Percentiles rank a stretch among this genome's conserved stretches.
These are phyloP conservation scores for Diplotaxis tenuifolia DNA, from an alignment of 345 rosid species.

Conservation along the genomic window DNA sequence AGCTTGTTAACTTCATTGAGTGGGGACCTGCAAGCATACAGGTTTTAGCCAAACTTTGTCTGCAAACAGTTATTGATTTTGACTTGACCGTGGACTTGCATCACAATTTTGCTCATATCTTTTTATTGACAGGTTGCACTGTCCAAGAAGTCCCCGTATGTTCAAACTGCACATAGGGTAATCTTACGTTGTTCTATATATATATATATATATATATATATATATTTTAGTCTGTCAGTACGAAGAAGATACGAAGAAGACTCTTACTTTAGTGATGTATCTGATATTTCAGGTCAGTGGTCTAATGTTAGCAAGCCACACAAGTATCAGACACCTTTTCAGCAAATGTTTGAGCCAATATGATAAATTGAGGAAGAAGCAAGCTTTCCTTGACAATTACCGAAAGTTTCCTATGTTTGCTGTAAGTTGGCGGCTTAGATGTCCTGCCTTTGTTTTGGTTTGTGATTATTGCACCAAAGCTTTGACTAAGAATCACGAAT, in stretches of 20 bases:
- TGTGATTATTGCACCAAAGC: not conserved
- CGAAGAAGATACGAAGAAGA: not conserved
- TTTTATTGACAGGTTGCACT: conserved; percentile 72
- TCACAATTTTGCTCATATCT: conserved; percentile 7
- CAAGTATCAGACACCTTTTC: conserved; percentile 95
- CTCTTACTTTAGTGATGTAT: not conserved
- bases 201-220: too few species aligned
- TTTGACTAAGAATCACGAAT: not conserved
- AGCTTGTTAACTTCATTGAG: conserved; percentile 96
- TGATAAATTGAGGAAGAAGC: conserved; percentile 84
- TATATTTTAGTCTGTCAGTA: not conserved
- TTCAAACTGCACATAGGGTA: conserved; percentile 97
- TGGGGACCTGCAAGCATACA: conserved; percentile 99
- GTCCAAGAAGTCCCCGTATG: conserved; percentile 93
- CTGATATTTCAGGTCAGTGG: conserved; percentile 76
- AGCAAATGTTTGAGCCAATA: conserved; percentile 92
- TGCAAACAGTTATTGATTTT: conserved; percentile 10
- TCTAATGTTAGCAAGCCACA: conserved; percentile 98
- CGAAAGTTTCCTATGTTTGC: conserved; percentile 93
- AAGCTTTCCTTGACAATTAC: conserved; percentile 97
- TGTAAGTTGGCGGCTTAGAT: conserved; percentile 48
- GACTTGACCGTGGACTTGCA: conserved; percentile 3
- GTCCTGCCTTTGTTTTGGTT: not conserved
- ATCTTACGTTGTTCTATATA: conserved; percentile 6
- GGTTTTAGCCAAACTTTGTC: conserved; percentile 38